phyloP scores from a whole-genome alignment of 257 asterid species.

The Fraxinus quadrangulata region DNA sequence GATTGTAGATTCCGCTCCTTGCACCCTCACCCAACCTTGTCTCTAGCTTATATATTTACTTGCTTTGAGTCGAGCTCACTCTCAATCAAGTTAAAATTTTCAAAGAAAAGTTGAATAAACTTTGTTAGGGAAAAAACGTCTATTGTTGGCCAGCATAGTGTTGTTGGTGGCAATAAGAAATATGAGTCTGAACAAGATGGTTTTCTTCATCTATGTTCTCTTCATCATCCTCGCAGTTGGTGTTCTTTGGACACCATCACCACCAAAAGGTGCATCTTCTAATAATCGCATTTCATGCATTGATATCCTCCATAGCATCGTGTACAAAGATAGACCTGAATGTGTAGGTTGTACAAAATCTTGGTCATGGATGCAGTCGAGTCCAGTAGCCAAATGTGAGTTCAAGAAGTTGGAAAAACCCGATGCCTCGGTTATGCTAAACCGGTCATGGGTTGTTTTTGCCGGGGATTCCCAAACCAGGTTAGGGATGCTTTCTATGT shows the following conservation, averaged over 20 bases:
- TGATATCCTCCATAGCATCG: constrained; percentile 55
- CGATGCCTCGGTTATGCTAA: constrained; percentile 75
- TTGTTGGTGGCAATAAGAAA: constrained; percentile 56
- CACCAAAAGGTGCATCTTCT: constrained; percentile 24
- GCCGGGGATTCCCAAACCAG: constrained; percentile 96
- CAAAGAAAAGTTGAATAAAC: constrained; percentile 25
- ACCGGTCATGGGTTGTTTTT: constrained; percentile 90
- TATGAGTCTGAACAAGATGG: constrained; percentile 89
- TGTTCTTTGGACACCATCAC: constrained; percentile 74
- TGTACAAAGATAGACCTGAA: constrained; percentile 31
- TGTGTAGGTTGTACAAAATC: constrained; percentile 26
- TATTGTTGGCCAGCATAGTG: constrained; percentile 71
- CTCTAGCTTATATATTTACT: too few species aligned
- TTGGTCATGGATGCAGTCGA: constrained; percentile 73
- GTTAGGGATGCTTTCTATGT: constrained; percentile 69
- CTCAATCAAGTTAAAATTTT: constrained; percentile 4
- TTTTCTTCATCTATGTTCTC: constrained; percentile 89
- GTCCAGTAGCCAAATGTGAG: constrained; percentile 57
- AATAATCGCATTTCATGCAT: constrained; percentile 61
- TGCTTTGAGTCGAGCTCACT: too few species aligned
- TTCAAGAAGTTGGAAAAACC: constrained; percentile 64
- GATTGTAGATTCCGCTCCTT: too few species aligned
- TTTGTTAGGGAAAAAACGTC: constrained; percentile 3
- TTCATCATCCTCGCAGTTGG: constrained; percentile 90
- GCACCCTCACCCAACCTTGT: too few species aligned